Conservation (phyloP, 148 eudicot species). For the Vaccinium darrowii region DNA sequence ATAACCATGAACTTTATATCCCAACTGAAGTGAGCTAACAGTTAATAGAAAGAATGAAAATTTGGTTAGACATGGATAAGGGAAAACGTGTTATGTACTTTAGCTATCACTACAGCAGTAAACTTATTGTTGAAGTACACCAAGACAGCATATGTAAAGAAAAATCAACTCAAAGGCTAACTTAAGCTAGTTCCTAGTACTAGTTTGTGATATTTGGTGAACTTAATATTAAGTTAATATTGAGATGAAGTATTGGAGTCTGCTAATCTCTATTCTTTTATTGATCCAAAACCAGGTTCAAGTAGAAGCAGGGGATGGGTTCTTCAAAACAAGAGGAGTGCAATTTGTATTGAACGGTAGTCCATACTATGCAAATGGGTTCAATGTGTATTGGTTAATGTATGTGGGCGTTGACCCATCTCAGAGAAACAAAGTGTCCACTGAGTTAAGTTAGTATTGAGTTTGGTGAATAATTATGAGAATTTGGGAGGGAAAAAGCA, state of each 20-base stretch:
- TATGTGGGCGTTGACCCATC: slow-evolving; percentile 42
- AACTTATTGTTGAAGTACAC: not conserved
- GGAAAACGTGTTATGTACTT: not conserved
- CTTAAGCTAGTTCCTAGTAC: too few species aligned
- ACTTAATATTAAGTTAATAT: too few species aligned
- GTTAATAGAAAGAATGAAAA: slow-evolving; percentile 26
- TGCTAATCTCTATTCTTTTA: slow-evolving; percentile 20
- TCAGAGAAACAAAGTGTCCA: slow-evolving; percentile 41
- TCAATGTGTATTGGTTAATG: slow-evolving; percentile 87
- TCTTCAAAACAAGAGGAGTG: slow-evolving; percentile 38
- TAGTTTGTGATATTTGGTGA: too few species aligned
- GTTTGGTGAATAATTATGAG: slow-evolving; percentile 55
- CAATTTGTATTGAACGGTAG: slow-evolving; percentile 45
- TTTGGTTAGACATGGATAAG: slow-evolving; percentile 16
- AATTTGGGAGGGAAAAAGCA: slow-evolving; percentile 65
- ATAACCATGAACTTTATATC: too few species aligned
- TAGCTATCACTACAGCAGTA: not conserved
- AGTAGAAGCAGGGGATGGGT: slow-evolving; percentile 32
- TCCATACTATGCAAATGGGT: slow-evolving; percentile 59
- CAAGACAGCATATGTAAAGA: not conserved
- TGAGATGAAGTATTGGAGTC: slow-evolving; percentile 27
- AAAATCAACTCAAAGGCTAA: too few species aligned
- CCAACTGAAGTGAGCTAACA: too few species aligned
- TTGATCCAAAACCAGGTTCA: slow-evolving; percentile 9
- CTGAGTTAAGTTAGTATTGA: slow-evolving; percentile 43